Conservation (phyloP, 2,329 filamentous ascomycete genomes). For the Colletotrichum agaves region DNA sequence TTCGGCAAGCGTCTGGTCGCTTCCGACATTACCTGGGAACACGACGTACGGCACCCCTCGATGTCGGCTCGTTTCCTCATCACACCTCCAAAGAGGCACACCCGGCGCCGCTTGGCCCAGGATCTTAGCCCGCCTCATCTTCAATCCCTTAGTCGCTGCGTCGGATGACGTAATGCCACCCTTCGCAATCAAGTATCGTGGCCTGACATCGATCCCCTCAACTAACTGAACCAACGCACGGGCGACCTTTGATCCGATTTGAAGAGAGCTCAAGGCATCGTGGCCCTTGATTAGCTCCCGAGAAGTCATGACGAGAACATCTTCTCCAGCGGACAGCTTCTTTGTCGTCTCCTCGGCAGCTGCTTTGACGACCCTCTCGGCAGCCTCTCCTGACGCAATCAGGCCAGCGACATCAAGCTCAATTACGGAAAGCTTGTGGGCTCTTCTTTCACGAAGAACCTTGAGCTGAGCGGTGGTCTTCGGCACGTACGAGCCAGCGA, state of each 20-base stretch:
- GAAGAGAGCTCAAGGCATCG: slow-evolving; percentile 61
- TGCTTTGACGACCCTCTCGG: slow-evolving; percentile 17
- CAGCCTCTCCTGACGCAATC: slow-evolving; percentile 23
- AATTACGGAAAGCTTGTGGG: slow-evolving; percentile 34
- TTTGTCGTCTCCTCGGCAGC: slow-evolving; percentile 38
- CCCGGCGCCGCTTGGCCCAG: slow-evolving; percentile 67
- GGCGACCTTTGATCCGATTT: slow-evolving; percentile 65
- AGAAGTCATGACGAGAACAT: slow-evolving; percentile 70
- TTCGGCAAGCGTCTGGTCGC: slow-evolving; percentile 57
- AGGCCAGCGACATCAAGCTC: slow-evolving; percentile 38
- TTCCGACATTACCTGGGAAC: slow-evolving; percentile 68
- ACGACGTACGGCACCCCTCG: slow-evolving; percentile 65
- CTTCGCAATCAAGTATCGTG: slow-evolving; percentile 68
- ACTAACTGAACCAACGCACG: slow-evolving; percentile 62
- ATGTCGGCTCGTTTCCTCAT: slow-evolving; percentile 62
- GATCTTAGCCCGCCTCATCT: slow-evolving; percentile 63
- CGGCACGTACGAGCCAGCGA: slow-evolving; percentile 68
- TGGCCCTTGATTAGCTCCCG: slow-evolving; percentile 56
- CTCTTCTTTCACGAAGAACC: slow-evolving; percentile 36
- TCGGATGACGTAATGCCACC: slow-evolving; percentile 70
- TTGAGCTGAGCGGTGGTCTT: slow-evolving; percentile 61
- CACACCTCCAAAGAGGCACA: slow-evolving; percentile 68
- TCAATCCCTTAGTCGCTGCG: slow-evolving; percentile 65
- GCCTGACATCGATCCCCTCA: slow-evolving; percentile 55
- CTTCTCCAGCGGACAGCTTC: slow-evolving; percentile 55